Conservation (phyloP, 2,329 filamentous ascomycete genomes). For the Fusarium marasasianum region DNA sequence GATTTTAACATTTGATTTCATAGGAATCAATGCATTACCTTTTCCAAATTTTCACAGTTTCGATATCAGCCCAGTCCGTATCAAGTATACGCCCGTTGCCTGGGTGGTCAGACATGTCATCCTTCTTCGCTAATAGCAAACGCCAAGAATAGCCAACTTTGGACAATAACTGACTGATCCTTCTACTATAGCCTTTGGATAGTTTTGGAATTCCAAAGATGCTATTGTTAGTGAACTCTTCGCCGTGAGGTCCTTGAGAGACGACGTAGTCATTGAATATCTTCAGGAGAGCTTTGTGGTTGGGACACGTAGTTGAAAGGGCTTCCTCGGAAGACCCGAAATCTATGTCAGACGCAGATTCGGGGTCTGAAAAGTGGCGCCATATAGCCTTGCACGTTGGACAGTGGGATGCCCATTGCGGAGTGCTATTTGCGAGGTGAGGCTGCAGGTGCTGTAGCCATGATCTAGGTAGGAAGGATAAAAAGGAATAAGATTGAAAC, state of each 20-base stretch:
- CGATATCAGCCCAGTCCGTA: background rate
- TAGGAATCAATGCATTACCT: background rate
- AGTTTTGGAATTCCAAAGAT: too few species aligned
- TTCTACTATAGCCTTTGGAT: too few species aligned
- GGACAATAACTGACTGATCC: too few species aligned
- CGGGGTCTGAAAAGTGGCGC: background rate
- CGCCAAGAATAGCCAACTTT: too few species aligned
- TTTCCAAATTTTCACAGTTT: background rate
- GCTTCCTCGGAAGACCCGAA: rapidly evolving
- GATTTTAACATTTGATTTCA: background rate
- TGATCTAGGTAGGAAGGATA: rapidly evolving
- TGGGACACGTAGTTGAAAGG: background rate
- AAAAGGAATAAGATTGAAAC: background rate
- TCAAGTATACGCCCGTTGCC: background rate
- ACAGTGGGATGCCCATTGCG: background rate
- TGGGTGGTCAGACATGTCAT: rapidly evolving
- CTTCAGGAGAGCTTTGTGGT: rapidly evolving
- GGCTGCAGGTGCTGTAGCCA: rapidly evolving
- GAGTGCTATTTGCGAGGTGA: background rate
- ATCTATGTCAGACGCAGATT: background rate
- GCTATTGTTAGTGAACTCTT: rapidly evolving
- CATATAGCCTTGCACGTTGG: background rate
- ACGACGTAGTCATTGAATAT: background rate
- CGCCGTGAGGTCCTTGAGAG: background rate
- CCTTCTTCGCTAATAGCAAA: rapidly evolving